A percentile compares a stretch with the other conserved stretches of the same genome.
Conservation (phyloP, 495 filamentous ascomycete genomes). For the Aspergillus sclerotiicarbonarius region DNA sequence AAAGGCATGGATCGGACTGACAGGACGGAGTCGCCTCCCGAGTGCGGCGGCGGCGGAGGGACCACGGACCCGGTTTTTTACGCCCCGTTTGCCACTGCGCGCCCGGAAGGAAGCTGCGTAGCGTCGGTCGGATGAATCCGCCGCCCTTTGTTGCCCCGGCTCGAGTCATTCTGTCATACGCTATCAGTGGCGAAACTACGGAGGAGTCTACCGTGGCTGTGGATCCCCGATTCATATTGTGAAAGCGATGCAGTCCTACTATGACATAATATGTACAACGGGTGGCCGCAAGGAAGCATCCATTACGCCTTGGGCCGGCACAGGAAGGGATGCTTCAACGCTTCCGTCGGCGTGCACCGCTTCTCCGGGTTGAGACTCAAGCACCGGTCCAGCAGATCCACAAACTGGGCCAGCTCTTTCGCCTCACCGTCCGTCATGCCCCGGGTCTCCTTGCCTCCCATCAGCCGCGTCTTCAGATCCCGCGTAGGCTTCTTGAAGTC, state of each 20-base stretch:
- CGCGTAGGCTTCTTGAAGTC: slow-evolving; percentile 77
- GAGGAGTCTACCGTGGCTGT: not conserved
- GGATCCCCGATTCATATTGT: not conserved
- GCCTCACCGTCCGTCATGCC: slow-evolving; percentile 68
- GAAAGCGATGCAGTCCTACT: not conserved
- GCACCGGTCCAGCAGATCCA: slow-evolving; percentile 84
- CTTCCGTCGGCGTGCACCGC: slow-evolving; percentile 80
- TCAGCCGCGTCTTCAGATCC: slow-evolving; percentile 74
- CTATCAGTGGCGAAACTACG: not conserved
- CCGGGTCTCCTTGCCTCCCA: slow-evolving; percentile 63
- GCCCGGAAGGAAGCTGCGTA: too few relatives aligned
- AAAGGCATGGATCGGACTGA: too few relatives aligned
- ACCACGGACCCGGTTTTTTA: too few relatives aligned
- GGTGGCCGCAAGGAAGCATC: not conserved
- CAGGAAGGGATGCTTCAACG: slow-evolving; percentile 85
- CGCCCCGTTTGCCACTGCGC: too few relatives aligned
- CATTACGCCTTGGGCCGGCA: slow-evolving; percentile 26
- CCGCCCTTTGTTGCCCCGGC: not conserved
- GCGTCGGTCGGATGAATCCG: too few relatives aligned
- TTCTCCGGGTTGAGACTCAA: slow-evolving; percentile 91
- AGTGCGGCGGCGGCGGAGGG: too few relatives aligned
- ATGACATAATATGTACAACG: slow-evolving; percentile 7
- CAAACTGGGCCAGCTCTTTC: slow-evolving; percentile 76
- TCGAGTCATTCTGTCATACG: not conserved
- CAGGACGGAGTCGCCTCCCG: too few relatives aligned